These are phyloP conservation scores for Lasiosphaeriaceae sp. DNA, from an alignment of 495 filamentous ascomycete genomes.

Conservation along the genomic window DNA sequence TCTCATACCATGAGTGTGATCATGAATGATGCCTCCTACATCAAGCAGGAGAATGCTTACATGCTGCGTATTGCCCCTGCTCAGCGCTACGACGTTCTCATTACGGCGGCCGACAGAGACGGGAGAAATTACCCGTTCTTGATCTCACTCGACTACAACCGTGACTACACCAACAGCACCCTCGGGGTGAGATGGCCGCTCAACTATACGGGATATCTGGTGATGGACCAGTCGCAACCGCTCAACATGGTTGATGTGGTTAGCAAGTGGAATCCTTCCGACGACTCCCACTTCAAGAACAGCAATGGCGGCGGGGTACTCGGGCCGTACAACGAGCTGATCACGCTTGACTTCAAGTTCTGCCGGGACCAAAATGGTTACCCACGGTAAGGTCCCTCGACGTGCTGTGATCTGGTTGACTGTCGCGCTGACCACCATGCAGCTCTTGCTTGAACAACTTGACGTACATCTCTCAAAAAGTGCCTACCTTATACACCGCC, in stretches of 20 bases:
- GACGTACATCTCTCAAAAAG: conserved; percentile 68
- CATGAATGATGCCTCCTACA: conserved; percentile 44
- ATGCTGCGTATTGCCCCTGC: conserved; percentile 51
- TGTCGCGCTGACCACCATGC: neutral
- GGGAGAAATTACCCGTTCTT: conserved; percentile 58
- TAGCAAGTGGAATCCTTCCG: conserved; percentile 53
- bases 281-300: conserved; percentile 61
- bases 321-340: conserved; percentile 46
- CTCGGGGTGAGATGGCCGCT: conserved; percentile 26
- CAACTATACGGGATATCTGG: conserved; percentile 56
- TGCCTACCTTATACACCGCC: conserved; percentile 75
- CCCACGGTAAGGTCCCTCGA: conserved; percentile 39
- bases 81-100: conserved; percentile 63
- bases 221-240: conserved; percentile 56
- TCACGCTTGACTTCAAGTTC: conserved; percentile 58
- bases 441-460: conserved; percentile 75
- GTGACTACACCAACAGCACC: conserved; percentile 35
- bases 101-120: conserved; percentile 27
- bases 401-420: too few species aligned
- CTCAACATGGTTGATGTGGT: conserved; percentile 45
- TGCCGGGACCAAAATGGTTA: conserved; percentile 59
- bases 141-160: conserved; percentile 42
- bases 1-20: conserved; percentile 61
- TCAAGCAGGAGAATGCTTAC: conserved; percentile 29
- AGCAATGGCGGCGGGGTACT: conserved; percentile 47